Evolutionary conservation across 352 stramenopile genomes (phyloP).

Genomic region (Globisporangium parvum): DNA sequence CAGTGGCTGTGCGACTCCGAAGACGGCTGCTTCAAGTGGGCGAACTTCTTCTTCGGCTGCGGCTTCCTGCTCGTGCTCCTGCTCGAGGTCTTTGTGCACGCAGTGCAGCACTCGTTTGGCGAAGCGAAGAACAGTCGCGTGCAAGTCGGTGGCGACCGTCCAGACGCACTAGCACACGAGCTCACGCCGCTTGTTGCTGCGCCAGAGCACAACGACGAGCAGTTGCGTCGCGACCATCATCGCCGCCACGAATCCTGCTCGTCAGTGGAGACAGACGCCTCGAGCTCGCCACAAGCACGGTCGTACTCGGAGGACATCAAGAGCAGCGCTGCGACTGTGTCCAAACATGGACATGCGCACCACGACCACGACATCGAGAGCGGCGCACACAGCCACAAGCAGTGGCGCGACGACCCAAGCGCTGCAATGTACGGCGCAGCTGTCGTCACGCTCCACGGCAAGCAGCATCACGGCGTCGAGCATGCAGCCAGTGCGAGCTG

Average conservation of each 20-base stretch:
- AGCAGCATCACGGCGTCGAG: neutral
- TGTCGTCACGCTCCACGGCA: neutral
- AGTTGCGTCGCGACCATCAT: slow-evolving; percentile 14
- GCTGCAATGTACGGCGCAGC: neutral
- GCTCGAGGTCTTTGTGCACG: slow-evolving; percentile 62
- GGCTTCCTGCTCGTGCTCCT: slow-evolving; percentile 75
- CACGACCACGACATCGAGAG: slow-evolving; percentile 9
- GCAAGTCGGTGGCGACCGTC: too few species aligned
- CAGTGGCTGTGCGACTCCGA: slow-evolving; percentile 31
- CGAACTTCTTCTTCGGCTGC: slow-evolving; percentile 76
- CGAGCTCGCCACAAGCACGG: neutral
- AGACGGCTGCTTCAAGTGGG: slow-evolving; percentile 58
- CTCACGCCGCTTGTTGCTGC: slow-evolving; percentile 25
- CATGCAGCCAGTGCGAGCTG: too few species aligned
- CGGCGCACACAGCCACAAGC: slow-evolving; percentile 7
- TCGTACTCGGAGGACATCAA: neutral
- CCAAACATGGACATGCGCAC: neutral
- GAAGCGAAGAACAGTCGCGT: slow-evolving; percentile 13
- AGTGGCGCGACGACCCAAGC: neutral
- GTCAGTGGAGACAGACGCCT: slow-evolving; percentile 11
- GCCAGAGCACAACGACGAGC: neutral
- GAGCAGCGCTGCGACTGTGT: neutral
- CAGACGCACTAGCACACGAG: slow-evolving; percentile 9
- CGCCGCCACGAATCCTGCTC: slow-evolving; percentile 21
- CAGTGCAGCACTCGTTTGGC: slow-evolving; percentile 39